phyloP scores from a whole-genome alignment of 257 asterid species.

The Solanum pennellii region DNA sequence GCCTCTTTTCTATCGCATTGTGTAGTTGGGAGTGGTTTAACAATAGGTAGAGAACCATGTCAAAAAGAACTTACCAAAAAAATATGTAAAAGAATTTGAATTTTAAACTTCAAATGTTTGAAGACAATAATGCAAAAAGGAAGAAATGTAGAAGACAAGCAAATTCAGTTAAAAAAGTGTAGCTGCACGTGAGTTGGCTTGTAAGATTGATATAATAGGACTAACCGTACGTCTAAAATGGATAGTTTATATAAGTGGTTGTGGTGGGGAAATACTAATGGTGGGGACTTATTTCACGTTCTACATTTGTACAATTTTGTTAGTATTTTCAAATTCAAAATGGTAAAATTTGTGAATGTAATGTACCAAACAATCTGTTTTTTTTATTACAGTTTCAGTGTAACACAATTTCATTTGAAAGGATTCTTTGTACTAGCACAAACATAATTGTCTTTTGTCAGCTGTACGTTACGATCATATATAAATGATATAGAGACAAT shows the following conservation, averaged over 20 bases:
- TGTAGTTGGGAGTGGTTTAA: not conserved
- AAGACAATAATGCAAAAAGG: not conserved
- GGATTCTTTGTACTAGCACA: not conserved
- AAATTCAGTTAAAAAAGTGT: not conserved
- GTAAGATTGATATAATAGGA: not conserved
- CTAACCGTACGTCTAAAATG: not conserved
- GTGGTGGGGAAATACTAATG: not conserved
- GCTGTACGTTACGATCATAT: not conserved
- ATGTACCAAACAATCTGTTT: not conserved
- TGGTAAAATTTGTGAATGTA: not conserved
- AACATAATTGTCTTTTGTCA: not conserved
- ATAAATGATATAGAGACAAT: not conserved
- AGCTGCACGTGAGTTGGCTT: not conserved
- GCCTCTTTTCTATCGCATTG: not conserved
- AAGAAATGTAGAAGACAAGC: not conserved
- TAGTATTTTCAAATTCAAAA: not conserved
- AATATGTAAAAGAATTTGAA: not conserved
- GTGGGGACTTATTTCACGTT: not conserved
- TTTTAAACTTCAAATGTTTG: not conserved
- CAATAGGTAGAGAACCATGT: not conserved
- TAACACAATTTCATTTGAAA: not conserved
- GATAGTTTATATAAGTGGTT: not conserved
- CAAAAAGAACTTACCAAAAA: not conserved
- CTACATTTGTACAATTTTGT: not conserved
- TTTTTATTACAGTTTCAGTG: not conserved